Conservation (phyloP, 2,329 filamentous ascomycete genomes). For the Sporothrix brunneoviolacea region DNA sequence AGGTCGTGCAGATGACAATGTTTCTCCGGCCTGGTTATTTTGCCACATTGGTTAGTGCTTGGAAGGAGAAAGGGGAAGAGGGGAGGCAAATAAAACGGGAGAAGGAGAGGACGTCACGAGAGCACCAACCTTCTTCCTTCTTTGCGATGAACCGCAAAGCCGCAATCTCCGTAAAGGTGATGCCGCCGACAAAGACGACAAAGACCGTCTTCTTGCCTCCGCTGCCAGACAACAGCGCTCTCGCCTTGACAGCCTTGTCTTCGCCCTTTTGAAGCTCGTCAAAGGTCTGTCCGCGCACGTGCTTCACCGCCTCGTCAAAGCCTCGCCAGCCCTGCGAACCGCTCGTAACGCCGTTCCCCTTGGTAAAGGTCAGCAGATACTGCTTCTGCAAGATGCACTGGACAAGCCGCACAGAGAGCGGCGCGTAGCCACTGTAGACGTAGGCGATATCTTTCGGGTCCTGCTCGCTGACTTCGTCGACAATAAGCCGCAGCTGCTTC, state of each 20-base stretch:
- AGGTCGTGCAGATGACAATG: constrained; percentile 88
- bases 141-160: constrained; percentile 84
- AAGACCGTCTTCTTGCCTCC: constrained; percentile 77
- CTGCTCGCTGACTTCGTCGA: constrained; percentile 94
- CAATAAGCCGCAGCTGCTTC: constrained; percentile 79
- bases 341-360: constrained; percentile 45
- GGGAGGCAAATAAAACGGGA: not conserved
- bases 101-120: not conserved
- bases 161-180: constrained; percentile 94
- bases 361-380: constrained; percentile 64
- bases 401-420: constrained; percentile 81
- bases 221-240: constrained; percentile 71
- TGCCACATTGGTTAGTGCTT: not conserved
- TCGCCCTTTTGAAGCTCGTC: constrained; percentile 89
- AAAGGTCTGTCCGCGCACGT: constrained; percentile 81
- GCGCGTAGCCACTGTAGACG: constrained; percentile 95
- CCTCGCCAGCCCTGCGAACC: constrained; percentile 80
- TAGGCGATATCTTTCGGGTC: constrained; percentile 95
- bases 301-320: constrained; percentile 87
- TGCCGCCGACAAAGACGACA: constrained; percentile 95
- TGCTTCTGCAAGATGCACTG: constrained; percentile 92
- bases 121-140: constrained; percentile 62
- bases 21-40: constrained; percentile 39
- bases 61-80: no score
- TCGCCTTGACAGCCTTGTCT: constrained; percentile 83